Base-by-base conservation (phyloP, 2,329 filamentous ascomycete species). In the Corniculantispora saksenae region DNA sequence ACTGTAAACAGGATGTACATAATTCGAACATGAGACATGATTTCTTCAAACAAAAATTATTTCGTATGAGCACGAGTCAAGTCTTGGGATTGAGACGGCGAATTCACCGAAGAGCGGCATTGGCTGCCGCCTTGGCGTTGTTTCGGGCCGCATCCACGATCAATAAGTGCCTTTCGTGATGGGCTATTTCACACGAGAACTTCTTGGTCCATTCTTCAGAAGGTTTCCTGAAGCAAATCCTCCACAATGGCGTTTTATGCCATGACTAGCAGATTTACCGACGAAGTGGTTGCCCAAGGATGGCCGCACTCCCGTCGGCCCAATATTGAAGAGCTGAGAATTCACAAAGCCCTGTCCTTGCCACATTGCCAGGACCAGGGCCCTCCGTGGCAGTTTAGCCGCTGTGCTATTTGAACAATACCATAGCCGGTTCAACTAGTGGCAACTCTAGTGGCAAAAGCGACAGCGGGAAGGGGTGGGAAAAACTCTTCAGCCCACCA, bases 71-170 rank as follows among this genome's bases (percentile, higher is more conserved):
- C 3, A 55, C n/a, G 35, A 47, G 27, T 27, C 56, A 58, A 58
- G 55, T 27, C 56, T n/a, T 5, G 29, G 55, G 27, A 25, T 27
- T 43, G 40, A 25, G 27, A 48, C 55, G 27, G 19, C 27, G 23
- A 59, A 47, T 25, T n/a, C 27, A 19, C 17, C 21, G 43, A n/a
- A n/a, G 27, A 35, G 43, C 40, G 56, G 56, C 56, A 32, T 32
- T 59, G 56, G 27, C 27, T 19, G 19, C 40, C 40, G 55, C 19
- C n/a, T n/a, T n/a, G 56, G 56, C 56, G 56, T 35, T 59, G 40
- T 48, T 57, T 59, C 56, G 56, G 56, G 43, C 56, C 56, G 56
- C 43, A 48, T 6, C 55, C 56, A 32, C 55, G 56, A 59, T 59
- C 43, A 25, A 13, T 25, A 4, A 53, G 6, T 53, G n/a, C n/a